These are phyloP conservation scores for Astrocystis sublimbata DNA, from an alignment of 495 filamentous ascomycete genomes.

Conservation along the genomic window DNA sequence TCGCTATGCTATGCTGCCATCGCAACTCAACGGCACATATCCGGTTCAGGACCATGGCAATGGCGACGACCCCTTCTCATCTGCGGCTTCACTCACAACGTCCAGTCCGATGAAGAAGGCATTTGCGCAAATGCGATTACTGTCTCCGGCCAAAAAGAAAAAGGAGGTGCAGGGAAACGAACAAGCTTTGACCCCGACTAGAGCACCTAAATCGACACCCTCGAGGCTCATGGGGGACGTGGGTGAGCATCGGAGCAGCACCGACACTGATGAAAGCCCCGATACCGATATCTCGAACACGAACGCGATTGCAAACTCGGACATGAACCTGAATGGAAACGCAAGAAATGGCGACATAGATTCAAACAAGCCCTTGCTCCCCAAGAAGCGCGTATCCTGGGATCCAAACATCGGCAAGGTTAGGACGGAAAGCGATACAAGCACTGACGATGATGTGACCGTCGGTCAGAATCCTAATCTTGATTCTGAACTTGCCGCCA, in stretches of 20 bases:
- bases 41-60: too few relatives aligned
- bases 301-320: background rate
- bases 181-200: background rate
- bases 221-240: background rate
- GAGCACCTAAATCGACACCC: background rate
- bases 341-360: background rate
- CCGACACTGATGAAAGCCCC: background rate
- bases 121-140: background rate
- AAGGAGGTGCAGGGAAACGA: too few relatives aligned
- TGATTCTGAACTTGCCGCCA: too few relatives aligned
- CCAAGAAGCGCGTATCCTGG: background rate
- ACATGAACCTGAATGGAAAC: background rate
- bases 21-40: too few relatives aligned
- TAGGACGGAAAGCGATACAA: slow-evolving; percentile 9
- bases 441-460: too few relatives aligned
- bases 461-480: too few relatives aligned
- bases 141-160: background rate
- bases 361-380: background rate
- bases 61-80: too few relatives aligned
- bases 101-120: background rate
- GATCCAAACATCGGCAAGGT: background rate
- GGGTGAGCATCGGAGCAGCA: background rate
- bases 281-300: background rate
- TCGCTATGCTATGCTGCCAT: too few relatives aligned
- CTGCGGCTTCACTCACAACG: too few relatives aligned